Percentiles rank a stretch among this genome's conserved stretches.
phyloP scores from a whole-genome alignment of 2,329 filamentous ascomycete species.

The Apiospora phragmitis region DNA sequence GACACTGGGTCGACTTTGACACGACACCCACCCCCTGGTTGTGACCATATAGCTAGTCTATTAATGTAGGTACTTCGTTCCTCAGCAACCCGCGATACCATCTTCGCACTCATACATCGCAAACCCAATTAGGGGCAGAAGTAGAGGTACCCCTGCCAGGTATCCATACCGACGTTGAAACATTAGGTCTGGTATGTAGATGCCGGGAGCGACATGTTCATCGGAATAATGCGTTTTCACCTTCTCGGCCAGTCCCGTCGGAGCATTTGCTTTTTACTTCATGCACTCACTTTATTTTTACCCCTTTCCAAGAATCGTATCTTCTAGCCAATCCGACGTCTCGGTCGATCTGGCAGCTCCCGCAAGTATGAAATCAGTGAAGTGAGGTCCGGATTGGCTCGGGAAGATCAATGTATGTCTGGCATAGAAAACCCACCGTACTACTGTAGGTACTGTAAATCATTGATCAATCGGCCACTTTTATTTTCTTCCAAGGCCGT shows the following conservation, averaged over 20 bases:
- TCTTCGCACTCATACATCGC: not conserved
- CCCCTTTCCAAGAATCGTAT: not conserved
- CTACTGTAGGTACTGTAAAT: not conserved
- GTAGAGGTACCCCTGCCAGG: not conserved
- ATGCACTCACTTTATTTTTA: not conserved
- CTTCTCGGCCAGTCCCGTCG: not conserved
- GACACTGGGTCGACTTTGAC: not conserved
- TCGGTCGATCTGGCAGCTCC: too few species aligned
- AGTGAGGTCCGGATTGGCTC: not conserved
- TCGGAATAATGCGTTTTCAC: not conserved
- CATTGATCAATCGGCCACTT: not conserved
- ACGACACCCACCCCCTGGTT: not conserved
- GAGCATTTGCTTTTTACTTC: not conserved
- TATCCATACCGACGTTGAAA: not conserved
- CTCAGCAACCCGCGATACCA: not conserved
- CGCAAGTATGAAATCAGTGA: not conserved
- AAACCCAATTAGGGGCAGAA: not conserved
- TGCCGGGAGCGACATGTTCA: not conserved
- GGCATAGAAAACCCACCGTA: not conserved
- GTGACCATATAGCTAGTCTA: not conserved
- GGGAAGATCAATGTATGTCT: not conserved
- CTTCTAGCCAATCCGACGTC: not conserved
- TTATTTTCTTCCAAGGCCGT: not conserved
- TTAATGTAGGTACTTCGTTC: not conserved
- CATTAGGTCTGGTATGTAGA: too few species aligned